Conservation (phyloP, 2,329 filamentous ascomycete genomes). For the Cercospora berteroae region DNA sequence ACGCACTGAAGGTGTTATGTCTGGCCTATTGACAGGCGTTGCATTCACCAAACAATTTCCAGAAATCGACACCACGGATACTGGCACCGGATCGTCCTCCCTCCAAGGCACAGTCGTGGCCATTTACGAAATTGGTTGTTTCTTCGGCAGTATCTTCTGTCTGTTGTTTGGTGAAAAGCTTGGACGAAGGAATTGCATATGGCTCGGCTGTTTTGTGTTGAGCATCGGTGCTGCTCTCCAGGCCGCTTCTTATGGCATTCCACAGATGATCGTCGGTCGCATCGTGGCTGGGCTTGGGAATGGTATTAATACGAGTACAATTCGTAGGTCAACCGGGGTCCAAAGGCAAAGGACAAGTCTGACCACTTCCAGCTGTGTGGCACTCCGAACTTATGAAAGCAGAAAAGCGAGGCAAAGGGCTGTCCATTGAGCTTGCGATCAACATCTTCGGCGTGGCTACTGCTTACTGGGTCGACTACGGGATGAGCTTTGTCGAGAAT, state of each 20-base stretch:
- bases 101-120: slow-evolving; percentile 47
- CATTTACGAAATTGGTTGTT: slow-evolving; percentile 60
- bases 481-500: slow-evolving; percentile 33
- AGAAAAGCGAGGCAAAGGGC: slow-evolving; percentile 41
- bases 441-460: slow-evolving; percentile 37
- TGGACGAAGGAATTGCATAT: slow-evolving; percentile 48
- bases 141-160: slow-evolving; percentile 53
- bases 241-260: slow-evolving; percentile 40
- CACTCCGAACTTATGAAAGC: slow-evolving; percentile 47
- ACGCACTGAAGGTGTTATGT: slow-evolving; percentile 16
- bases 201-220: slow-evolving; percentile 50
- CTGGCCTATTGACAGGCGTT: slow-evolving; percentile 18
- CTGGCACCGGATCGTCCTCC: slow-evolving; percentile 15
- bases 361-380: slow-evolving; percentile 39
- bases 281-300: slow-evolving; percentile 16
- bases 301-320: slow-evolving; percentile 17
- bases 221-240: slow-evolving; percentile 49
- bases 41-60: slow-evolving; percentile 21
- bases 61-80: slow-evolving; percentile 21
- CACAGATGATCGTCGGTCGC: slow-evolving; percentile 40
- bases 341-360: neutral
- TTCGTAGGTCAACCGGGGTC: neutral
- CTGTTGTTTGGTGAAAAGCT: slow-evolving; percentile 48
- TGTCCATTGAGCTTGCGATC: slow-evolving; percentile 33
- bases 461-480: slow-evolving; percentile 38